Evolutionary conservation across 768 basidiomycete genomes (phyloP).

Genomic region (Tulasnella calospora): DNA sequence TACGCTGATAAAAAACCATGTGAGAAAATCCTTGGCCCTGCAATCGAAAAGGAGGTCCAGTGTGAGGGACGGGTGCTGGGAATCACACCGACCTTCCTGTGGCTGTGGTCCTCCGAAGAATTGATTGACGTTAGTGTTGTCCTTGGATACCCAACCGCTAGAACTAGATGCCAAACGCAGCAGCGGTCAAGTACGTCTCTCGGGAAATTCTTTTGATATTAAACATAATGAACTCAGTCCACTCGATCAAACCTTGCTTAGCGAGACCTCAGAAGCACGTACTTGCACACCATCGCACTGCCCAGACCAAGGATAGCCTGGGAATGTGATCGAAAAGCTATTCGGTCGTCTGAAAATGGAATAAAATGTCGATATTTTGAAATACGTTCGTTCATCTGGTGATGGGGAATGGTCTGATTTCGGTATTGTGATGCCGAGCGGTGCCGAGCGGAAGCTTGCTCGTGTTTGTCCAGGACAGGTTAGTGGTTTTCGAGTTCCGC

Average conservation of each 20-base stretch:
- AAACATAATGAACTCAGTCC: not conserved
- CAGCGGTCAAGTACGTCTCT: not conserved
- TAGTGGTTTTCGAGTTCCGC: not conserved
- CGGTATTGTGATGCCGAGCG: not conserved
- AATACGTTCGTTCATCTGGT: not conserved
- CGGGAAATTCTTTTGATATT: not conserved
- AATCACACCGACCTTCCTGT: not conserved
- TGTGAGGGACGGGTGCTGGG: not conserved
- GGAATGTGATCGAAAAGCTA: not conserved
- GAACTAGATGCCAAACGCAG: not conserved
- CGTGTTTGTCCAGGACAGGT: not conserved
- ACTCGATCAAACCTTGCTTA: constrained; percentile 7
- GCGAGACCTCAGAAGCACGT: not conserved
- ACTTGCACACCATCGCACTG: not conserved
- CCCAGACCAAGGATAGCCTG: not conserved
- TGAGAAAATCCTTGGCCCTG: not conserved
- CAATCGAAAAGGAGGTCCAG: not conserved
- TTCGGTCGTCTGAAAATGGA: not conserved
- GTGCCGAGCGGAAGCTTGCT: not conserved
- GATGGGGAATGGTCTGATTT: not conserved
- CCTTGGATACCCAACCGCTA: not conserved
- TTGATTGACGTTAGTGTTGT: not conserved
- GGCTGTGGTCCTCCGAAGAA: not conserved
- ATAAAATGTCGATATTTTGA: not conserved
- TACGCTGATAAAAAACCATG: not conserved